Evolutionary conservation across 805 yeast genomes (phyloP).

Genomic region (Candida suzukii): DNA sequence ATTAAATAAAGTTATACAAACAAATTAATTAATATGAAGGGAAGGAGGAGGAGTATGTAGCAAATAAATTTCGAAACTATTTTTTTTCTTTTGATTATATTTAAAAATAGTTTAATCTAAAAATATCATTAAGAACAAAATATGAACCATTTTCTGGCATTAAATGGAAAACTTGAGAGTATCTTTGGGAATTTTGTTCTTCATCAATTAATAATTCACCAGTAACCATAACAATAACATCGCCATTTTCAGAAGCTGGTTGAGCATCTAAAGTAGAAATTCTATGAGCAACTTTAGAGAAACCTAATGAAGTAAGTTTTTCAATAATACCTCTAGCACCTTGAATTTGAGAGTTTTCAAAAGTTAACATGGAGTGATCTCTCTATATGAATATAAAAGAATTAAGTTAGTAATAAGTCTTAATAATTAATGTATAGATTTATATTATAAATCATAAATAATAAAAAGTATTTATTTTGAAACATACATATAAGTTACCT

Average conservation of each 20-base stretch:
- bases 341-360: conserved; percentile 89
- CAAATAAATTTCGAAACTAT: too few species aligned
- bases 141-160: conserved; percentile 88
- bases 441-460: too few species aligned
- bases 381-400: conserved; percentile 40
- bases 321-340: conserved; percentile 92
- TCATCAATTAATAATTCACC: conserved; percentile 92
- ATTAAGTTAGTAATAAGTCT: not conserved
- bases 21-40: too few species aligned
- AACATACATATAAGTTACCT: conserved; percentile 74
- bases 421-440: too few species aligned
- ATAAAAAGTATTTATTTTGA: too few species aligned
- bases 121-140: conserved; percentile 93
- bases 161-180: conserved; percentile 95
- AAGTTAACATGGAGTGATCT: conserved; percentile 95
- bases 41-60: too few species aligned
- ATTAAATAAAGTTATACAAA: too few species aligned
- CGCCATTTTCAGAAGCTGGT: conserved; percentile 90
- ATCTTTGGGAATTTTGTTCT: conserved; percentile 91
- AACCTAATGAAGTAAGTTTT: conserved; percentile 82
- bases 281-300: conserved; percentile 88
- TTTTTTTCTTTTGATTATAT: too few species aligned
- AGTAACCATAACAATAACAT: conserved; percentile 94
- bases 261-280: conserved; percentile 95
- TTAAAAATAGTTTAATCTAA: conserved; percentile 83